Base-by-base conservation (phyloP, 257 asterid genomes). In the Coffea canephora region DNA sequence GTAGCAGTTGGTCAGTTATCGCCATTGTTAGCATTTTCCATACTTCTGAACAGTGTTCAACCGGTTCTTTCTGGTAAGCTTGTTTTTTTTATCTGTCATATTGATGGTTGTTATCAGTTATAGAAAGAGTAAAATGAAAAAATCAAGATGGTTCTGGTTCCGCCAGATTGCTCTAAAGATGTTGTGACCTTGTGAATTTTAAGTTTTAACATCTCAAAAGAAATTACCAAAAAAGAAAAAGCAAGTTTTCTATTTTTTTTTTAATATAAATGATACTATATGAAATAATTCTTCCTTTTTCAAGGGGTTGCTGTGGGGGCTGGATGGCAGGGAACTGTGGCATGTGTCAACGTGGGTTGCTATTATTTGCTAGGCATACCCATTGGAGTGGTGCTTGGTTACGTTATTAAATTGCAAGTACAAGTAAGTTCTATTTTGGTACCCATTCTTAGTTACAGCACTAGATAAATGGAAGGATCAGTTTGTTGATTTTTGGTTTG, bases 281-380 rank as follows among this genome's bases (percentile, higher is more conserved):
- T 67, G 36, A 67, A 25, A 12, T 21, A 2, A 52, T 25, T 36
- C 68, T 79, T 59, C 45, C 13, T 14, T 21, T 55, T 7, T 78
- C 21, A 78, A 91, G 96, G 96, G 55, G 96, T 91, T 78, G 96
- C 94, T 10, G 79, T 90, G 64, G 96, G 96, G 15, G 91, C 94
- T 11, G 96, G 96, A 59, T 82, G 89, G 89, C 96, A 91, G 78
- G 85, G 91, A 80, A 79, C 79, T 7, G 96, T 91, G 3, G 96
- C 90, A 18, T 87, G 86, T 66, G 91, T 91, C 27, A 91, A 87
- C 83, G 31, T 91, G 19, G 91, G 87, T 69, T 85, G 88, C 79
- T 91, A 91, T 77, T 91, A 91, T 83, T 73, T 90, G 70, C 57
- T 91, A 6, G 96, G 96, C 27, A 86, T 91, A 16, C 96, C 96